phyloP scores from a whole-genome alignment of 768 basidiomycete species.

The Lentinus tigrinus region DNA sequence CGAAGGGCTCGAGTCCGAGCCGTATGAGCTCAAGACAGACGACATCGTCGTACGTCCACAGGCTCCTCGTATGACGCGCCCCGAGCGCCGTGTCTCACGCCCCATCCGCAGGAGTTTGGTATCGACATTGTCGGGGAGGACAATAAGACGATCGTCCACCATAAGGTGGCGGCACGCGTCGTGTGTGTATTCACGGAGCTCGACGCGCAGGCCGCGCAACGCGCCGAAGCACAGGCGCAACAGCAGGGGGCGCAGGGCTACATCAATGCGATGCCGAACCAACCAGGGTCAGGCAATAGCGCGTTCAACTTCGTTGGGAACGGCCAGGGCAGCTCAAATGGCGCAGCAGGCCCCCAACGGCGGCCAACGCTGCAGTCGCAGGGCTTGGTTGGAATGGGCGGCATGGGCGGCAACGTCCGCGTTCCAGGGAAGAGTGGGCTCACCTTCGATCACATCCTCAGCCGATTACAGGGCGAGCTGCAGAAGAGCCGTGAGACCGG shows the following conservation, averaged over 20 bases:
- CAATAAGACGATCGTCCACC: slow-evolving; percentile 96
- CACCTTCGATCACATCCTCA: slow-evolving; percentile 90
- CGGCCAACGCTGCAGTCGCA: slow-evolving; percentile 59
- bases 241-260: slow-evolving; percentile 44
- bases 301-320: slow-evolving; percentile 43
- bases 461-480: slow-evolving; percentile 87
- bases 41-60: slow-evolving; percentile 82
- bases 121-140: slow-evolving; percentile 99
- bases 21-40: slow-evolving; percentile 91
- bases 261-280: slow-evolving; percentile 34
- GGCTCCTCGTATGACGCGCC: background rate
- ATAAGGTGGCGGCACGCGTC: slow-evolving; percentile 96
- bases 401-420: slow-evolving; percentile 70
- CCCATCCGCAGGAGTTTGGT: slow-evolving; percentile 80
- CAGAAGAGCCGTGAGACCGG: slow-evolving; percentile 94
- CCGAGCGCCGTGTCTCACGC: background rate
- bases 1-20: slow-evolving; percentile 89
- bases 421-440: slow-evolving; percentile 82
- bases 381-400: slow-evolving; percentile 68
- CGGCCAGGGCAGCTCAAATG: slow-evolving; percentile 28
- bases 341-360: slow-evolving; percentile 42
- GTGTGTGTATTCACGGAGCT: slow-evolving; percentile 85
- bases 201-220: slow-evolving; percentile 74
- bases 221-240: slow-evolving; percentile 71
- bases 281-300: slow-evolving; percentile 34